These are phyloP conservation scores for Cinchona pubescens DNA, from an alignment of 257 asterid genomes.

Conservation along the genomic window DNA sequence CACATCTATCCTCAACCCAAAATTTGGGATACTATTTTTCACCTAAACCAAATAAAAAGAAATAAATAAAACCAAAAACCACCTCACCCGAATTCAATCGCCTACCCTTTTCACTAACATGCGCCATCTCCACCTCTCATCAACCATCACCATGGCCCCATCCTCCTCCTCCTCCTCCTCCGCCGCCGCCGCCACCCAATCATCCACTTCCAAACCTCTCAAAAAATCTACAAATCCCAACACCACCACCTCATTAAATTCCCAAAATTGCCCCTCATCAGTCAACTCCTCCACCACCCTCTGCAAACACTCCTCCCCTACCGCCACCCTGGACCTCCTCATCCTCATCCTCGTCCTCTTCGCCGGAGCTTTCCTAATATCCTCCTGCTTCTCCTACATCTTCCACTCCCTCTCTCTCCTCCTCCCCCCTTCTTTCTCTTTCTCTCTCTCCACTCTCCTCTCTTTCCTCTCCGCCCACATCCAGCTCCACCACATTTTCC, in stretches of 20 bases:
- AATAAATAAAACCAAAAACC: not conserved
- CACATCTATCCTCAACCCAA: constrained; percentile 8
- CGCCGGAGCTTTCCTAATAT: constrained; percentile 63
- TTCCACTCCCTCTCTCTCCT: constrained; percentile 62
- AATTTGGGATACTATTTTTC: constrained; percentile 5
- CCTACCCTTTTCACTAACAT: constrained; percentile 35
- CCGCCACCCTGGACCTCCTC: constrained; percentile 80
- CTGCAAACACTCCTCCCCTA: constrained; percentile 72
- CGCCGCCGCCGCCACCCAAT: not conserved
- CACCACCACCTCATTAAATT: constrained; percentile 12
- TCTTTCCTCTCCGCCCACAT: constrained; percentile 3
- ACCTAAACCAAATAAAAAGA: constrained; percentile 19
- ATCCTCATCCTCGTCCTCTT: constrained; percentile 74
- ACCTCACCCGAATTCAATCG: not conserved
- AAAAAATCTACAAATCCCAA: constrained; percentile 26
- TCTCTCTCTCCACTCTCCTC: constrained; percentile 17
- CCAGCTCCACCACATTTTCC: constrained; percentile 41
- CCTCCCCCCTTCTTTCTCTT: constrained; percentile 30
- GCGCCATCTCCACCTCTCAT: constrained; percentile 49
- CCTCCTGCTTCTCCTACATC: constrained; percentile 66
- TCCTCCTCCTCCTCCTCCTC: constrained; percentile 23
- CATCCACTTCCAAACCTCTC: constrained; percentile 24
- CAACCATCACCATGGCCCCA: constrained; percentile 36
- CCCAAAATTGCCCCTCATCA: constrained; percentile 27
- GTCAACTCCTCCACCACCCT: constrained; percentile 23